Conservation (phyloP, 805 yeast species). For the Kluyveromyces aestuarii region DNA sequence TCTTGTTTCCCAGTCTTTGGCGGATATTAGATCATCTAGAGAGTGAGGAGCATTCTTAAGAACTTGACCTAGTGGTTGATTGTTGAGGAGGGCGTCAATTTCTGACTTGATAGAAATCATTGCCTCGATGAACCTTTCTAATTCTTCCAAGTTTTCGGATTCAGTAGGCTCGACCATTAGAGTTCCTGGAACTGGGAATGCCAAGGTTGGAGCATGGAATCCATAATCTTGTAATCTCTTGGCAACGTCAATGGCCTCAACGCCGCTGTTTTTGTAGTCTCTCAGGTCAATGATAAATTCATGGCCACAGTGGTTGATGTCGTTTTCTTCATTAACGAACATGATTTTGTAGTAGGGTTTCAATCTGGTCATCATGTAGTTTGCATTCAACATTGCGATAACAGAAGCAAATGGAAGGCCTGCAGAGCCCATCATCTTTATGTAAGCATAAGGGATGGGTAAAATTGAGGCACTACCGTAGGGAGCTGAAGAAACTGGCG, state of each 20-base stretch:
- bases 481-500: slow-evolving; percentile 86
- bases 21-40: slow-evolving; percentile 60
- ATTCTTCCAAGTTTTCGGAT: slow-evolving; percentile 78
- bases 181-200: slow-evolving; percentile 97
- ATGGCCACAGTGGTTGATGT: slow-evolving; percentile 80
- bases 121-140: slow-evolving; percentile 85
- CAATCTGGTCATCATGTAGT: slow-evolving; percentile 83
- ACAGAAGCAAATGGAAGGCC: slow-evolving; percentile 83
- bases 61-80: slow-evolving; percentile 56
- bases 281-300: slow-evolving; percentile 91
- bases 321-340: slow-evolving; percentile 41
- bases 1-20: slow-evolving; percentile 67
- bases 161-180: slow-evolving; percentile 98
- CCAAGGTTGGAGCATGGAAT: slow-evolving; percentile 97
- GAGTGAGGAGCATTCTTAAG: slow-evolving; percentile 92
- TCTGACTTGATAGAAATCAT: slow-evolving; percentile 76
- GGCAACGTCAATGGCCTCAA: slow-evolving; percentile 95
- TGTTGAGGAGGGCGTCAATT: slow-evolving; percentile 61
- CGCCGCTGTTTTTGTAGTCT: slow-evolving; percentile 65
- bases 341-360: slow-evolving; percentile 64
- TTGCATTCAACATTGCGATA: slow-evolving; percentile 89
- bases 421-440: slow-evolving; percentile 83
- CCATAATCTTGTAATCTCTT: slow-evolving; percentile 97
- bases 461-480: slow-evolving; percentile 91
- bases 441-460: slow-evolving; percentile 91